Evolutionary conservation across 108 stramenopile genomes (phyloP).

Genomic region (Cyclotella choctawhatcheeana): DNA sequence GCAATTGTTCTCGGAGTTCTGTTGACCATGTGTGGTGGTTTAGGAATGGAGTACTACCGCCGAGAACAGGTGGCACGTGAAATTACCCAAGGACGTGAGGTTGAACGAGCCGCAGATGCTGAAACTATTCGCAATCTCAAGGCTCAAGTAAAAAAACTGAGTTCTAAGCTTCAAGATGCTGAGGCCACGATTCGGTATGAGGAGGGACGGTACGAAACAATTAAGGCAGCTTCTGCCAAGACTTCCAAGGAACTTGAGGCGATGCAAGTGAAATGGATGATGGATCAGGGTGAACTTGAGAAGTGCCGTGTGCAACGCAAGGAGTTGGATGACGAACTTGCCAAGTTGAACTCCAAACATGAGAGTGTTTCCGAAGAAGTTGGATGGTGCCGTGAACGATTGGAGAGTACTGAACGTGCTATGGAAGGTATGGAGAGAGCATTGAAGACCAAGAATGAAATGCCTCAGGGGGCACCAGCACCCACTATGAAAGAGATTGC

Average conservation of each 20-base stretch:
- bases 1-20: background rate
- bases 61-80: slow-evolving; percentile 34
- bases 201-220: slow-evolving; percentile 30
- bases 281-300: slow-evolving; percentile 38
- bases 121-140: slow-evolving; percentile 13
- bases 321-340: slow-evolving; percentile 18
- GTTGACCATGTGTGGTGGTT: slow-evolving; percentile 14
- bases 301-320: slow-evolving; percentile 20
- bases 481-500: slow-evolving; percentile 24
- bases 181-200: slow-evolving; percentile 51
- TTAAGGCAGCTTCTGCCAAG: slow-evolving; percentile 17
- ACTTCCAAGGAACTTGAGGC: slow-evolving; percentile 28
- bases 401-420: slow-evolving; percentile 34
- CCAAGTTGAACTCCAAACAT: slow-evolving; percentile 20
- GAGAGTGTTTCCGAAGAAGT: slow-evolving; percentile 34
- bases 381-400: slow-evolving; percentile 45
- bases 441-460: slow-evolving; percentile 25
- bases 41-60: slow-evolving; percentile 22
- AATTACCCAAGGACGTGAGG: slow-evolving; percentile 38
- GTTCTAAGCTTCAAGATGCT: slow-evolving; percentile 32
- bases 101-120: slow-evolving; percentile 31
- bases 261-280: slow-evolving; percentile 28
- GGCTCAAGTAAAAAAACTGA: slow-evolving; percentile 9
- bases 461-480: background rate
- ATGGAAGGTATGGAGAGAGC: slow-evolving; percentile 48